phyloP scores from a whole-genome alignment of 805 yeast species.

The Tetrapisispora namnaoensis region DNA sequence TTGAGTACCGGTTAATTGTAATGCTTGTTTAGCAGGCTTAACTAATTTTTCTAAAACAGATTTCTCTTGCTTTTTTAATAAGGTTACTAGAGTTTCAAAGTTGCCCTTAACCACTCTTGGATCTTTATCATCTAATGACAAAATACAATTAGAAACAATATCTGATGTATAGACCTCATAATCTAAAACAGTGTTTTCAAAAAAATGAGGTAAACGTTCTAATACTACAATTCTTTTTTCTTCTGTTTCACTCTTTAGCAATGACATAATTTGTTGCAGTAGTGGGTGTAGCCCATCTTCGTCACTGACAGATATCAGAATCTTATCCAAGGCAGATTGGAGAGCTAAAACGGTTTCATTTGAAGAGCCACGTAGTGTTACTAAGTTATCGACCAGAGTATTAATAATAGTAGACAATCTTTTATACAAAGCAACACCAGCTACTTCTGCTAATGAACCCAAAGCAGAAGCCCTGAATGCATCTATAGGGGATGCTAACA shows the following conservation, averaged over 20 bases:
- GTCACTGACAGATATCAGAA: constrained; percentile 63
- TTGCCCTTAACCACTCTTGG: constrained; percentile 53
- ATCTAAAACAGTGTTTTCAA: constrained; percentile 54
- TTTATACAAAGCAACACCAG: constrained; percentile 70
- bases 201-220: constrained; percentile 62
- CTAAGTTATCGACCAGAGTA: constrained; percentile 55
- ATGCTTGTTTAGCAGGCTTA: constrained; percentile 67
- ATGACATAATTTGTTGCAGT: constrained; percentile 65
- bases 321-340: constrained; percentile 49
- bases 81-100: constrained; percentile 51
- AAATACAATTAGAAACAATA: constrained; percentile 58
- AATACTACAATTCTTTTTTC: constrained; percentile 53
- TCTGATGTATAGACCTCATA: constrained; percentile 67
- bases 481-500: constrained; percentile 73
- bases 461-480: constrained; percentile 78
- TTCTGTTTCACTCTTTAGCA: constrained; percentile 68
- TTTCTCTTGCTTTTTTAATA: constrained; percentile 67
- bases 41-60: constrained; percentile 68
- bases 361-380: constrained; percentile 32
- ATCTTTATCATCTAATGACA: constrained; percentile 63
- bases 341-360: constrained; percentile 34
- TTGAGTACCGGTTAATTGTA: constrained; percentile 51
- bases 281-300: constrained; percentile 78
- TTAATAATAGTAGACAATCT: constrained; percentile 67
- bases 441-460: constrained; percentile 80